phyloP scores from a whole-genome alignment of 2,329 filamentous ascomycete genomes.

The Graphilbum ipis-grandicollis region DNA sequence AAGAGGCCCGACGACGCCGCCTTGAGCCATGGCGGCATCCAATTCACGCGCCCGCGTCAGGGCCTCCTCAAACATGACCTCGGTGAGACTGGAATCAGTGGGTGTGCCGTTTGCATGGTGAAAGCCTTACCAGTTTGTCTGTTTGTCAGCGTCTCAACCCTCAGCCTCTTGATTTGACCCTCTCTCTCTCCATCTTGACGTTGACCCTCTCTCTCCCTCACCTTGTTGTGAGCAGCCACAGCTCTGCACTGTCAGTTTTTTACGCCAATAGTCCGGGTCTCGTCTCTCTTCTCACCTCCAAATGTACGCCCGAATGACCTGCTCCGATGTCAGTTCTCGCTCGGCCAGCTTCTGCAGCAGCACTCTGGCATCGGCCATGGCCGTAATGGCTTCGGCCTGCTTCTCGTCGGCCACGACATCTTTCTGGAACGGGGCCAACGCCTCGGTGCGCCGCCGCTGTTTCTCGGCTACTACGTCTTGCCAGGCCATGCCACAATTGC shows the following conservation, averaged over 20 bases:
- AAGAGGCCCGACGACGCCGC: constrained; percentile 16
- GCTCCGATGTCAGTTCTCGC: background rate
- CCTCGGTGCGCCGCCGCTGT: background rate
- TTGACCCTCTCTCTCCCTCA: too few species aligned
- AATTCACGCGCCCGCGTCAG: constrained; percentile 15
- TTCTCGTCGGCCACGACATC: background rate
- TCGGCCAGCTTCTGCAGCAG: background rate
- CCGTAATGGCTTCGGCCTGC: background rate
- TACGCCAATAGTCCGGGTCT: too few species aligned
- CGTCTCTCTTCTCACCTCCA: too few species aligned
- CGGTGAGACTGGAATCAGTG: constrained; percentile 18
- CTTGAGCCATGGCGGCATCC: constrained; percentile 14
- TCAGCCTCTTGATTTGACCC: background rate
- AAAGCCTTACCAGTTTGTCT: constrained; percentile 2
- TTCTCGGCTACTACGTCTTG: constrained; percentile 3
- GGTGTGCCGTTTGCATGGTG: background rate
- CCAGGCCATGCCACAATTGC: background rate
- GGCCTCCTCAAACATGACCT: constrained; percentile 18
- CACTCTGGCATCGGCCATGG: background rate
- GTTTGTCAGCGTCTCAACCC: background rate
- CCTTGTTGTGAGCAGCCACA: constrained; percentile 1
- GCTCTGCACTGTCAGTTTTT: constrained; percentile 18
- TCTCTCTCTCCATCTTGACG: too few species aligned
- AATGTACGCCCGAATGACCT: constrained; percentile 2
- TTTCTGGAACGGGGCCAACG: background rate